phyloP scores from a whole-genome alignment of 2,329 filamentous ascomycete species.

The Phyllosticta citrichinensis region DNA sequence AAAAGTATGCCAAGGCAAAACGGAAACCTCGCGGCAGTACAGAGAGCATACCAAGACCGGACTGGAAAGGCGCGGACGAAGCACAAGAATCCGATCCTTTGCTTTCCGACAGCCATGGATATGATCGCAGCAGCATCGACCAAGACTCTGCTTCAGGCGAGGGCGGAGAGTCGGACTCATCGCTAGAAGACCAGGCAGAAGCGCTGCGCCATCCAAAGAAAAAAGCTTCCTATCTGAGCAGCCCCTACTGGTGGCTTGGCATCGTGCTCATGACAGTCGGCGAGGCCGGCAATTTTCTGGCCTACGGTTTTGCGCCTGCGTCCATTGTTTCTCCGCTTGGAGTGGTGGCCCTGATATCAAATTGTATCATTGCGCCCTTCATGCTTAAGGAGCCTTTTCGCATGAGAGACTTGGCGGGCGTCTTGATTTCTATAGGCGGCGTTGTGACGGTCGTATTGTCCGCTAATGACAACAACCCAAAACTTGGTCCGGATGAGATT shows the following conservation, averaged over 20 bases:
- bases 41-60: slow-evolving; percentile 8
- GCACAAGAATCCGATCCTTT: slow-evolving; percentile 5
- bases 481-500: slow-evolving; percentile 81
- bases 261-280: slow-evolving; percentile 88
- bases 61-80: slow-evolving; percentile 7
- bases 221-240: slow-evolving; percentile 70
- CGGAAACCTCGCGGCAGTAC: neutral
- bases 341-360: slow-evolving; percentile 92
- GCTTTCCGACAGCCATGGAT: neutral
- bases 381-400: slow-evolving; percentile 89
- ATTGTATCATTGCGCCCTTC: slow-evolving; percentile 91
- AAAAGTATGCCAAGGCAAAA: slow-evolving; percentile 1
- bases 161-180: slow-evolving; percentile 12
- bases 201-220: slow-evolving; percentile 25
- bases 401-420: slow-evolving; percentile 73
- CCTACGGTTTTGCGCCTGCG: slow-evolving; percentile 93
- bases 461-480: slow-evolving; percentile 79
- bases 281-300: slow-evolving; percentile 91
- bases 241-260: slow-evolving; percentile 93
- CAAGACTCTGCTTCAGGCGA: neutral
- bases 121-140: neutral
- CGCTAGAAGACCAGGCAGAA: slow-evolving; percentile 23
- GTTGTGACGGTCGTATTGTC: slow-evolving; percentile 90
- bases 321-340: slow-evolving; percentile 95
- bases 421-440: slow-evolving; percentile 75